A percentile compares a stretch with the other conserved stretches of the same genome.
phyloP scores from a whole-genome alignment of 2,329 filamentous ascomycete genomes.

The Sporothrix curviconia region DNA sequence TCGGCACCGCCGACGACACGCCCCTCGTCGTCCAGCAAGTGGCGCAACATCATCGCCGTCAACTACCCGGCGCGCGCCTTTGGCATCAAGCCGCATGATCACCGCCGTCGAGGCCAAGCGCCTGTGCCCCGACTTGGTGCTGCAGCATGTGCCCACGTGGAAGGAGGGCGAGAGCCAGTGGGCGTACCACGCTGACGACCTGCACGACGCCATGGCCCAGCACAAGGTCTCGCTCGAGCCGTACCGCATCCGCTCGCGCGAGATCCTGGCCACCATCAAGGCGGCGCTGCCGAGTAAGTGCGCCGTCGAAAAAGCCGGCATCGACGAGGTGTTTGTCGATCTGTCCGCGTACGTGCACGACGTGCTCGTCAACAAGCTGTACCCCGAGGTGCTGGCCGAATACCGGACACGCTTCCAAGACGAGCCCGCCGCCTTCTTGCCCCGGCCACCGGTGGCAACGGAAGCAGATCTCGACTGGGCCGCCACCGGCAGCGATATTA shows the following conservation, averaged over 20 bases:
- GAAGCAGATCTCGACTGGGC: conserved; percentile 16
- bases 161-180: conserved; percentile 85
- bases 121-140: conserved; percentile 73
- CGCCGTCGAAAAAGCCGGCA: conserved; percentile 75
- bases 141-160: conserved; percentile 94
- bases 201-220: conserved; percentile 69
- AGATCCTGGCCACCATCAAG: conserved; percentile 74
- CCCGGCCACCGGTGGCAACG: conserved; percentile 51
- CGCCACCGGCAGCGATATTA: conserved; percentile 14
- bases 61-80: conserved; percentile 86
- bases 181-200: conserved; percentile 83
- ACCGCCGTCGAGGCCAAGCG: conserved; percentile 76
- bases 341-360: conserved; percentile 77
- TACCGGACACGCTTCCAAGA: conserved; percentile 64
- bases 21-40: conserved; percentile 93
- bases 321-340: conserved; percentile 95
- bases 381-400: conserved; percentile 58
- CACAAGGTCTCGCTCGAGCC: conserved; percentile 94
- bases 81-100: conserved; percentile 73
- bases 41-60: conserved; percentile 89
- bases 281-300: conserved; percentile 54
- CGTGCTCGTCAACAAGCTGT: conserved; percentile 61
- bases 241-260: conserved; percentile 77
- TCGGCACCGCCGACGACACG: conserved; percentile 64
- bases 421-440: conserved; percentile 63